Base-by-base conservation (phyloP, 2,329 filamentous ascomycete species). In the Clarireedia monteithiana region DNA sequence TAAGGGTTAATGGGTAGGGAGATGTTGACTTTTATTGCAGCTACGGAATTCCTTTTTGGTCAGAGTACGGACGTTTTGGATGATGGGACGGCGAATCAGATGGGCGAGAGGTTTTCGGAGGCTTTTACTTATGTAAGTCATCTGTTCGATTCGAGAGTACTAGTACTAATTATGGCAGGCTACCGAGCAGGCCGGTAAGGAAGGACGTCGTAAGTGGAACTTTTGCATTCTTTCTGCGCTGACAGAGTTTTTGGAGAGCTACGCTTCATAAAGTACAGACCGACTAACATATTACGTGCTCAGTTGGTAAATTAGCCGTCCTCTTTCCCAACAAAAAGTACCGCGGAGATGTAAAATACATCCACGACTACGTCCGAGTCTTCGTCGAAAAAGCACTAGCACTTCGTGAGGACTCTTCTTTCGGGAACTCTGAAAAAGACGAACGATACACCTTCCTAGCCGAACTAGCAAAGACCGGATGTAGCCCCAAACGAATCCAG, bases 41-140 rank as follows among this genome's bases (percentile, higher is more conserved):
- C 84, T 0, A 88, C 84, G 0, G 82, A 85, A 47, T 86, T 88
- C 60, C 70, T 89, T 4, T 84, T 88, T 48, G 85, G 85, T 6
- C 73, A 81, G 48, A 80, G 76, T 50, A 76, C 77, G 3, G 70
- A 75, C 58, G 75, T 74, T 14, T 63, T 80, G 36, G 38, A 42
- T 17, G 59, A 58, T 7, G 26, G 40, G 6, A 58, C 44, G 6
- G 38, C 36, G 3, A 64, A 49, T 36, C 52, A 49, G 9, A 9
- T n/a, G 34, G 64, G 63, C 5, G 52, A 59, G 44, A 59, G 56
- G 30, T 74, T 74, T 57, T 64, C 67, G 6, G 62, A 70, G 14
- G 67, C 68, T 4, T 75, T 75, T 53, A 64, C 66, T 6, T 69
- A 68, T 58, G 68, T 55, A 14, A 40, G 53, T 55, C 17, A 7